A percentile compares a stretch with the other conserved stretches of the same genome.
Evolutionary conservation across 1,284 basidiomycete species (phyloP).

Genomic region (Ceratobasidium sp.): DNA sequence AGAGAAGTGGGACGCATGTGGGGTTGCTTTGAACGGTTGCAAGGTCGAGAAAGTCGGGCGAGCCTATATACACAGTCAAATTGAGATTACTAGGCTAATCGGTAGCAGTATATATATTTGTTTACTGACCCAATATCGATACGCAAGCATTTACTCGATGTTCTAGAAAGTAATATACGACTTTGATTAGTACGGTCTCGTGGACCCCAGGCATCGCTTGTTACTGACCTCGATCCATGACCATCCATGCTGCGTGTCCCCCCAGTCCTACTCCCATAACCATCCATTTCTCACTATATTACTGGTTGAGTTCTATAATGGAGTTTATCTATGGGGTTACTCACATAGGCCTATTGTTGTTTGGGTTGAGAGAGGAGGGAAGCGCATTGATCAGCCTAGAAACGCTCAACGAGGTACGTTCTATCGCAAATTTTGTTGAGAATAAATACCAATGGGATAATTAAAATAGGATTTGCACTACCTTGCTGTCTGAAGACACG

Average conservation of each 20-base stretch:
- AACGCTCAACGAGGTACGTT: slow-evolving; percentile 8
- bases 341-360: slow-evolving; percentile 6
- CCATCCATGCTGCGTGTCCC: slow-evolving; percentile 29
- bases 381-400: slow-evolving; percentile 24
- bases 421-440: background rate
- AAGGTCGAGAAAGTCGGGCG: slow-evolving; percentile 33
- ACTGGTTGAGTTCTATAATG: background rate
- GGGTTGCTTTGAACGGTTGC: background rate
- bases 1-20: background rate
- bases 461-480: background rate
- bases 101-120: background rate
- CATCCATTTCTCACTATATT: slow-evolving; percentile 16
- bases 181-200: background rate
- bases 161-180: background rate
- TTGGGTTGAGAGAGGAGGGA: slow-evolving; percentile 7
- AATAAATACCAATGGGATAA: background rate
- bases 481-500: slow-evolving; percentile 23
- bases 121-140: slow-evolving; percentile 9
- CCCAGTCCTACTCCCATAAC: slow-evolving; percentile 19
- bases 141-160: slow-evolving; percentile 11
- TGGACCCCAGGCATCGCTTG: background rate
- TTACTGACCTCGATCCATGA: slow-evolving; percentile 29
- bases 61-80: background rate
- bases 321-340: background rate
- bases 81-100: background rate